phyloP scores from a whole-genome alignment of 371 early-diverging fungal genomes.

The Mucor plumbeus region DNA sequence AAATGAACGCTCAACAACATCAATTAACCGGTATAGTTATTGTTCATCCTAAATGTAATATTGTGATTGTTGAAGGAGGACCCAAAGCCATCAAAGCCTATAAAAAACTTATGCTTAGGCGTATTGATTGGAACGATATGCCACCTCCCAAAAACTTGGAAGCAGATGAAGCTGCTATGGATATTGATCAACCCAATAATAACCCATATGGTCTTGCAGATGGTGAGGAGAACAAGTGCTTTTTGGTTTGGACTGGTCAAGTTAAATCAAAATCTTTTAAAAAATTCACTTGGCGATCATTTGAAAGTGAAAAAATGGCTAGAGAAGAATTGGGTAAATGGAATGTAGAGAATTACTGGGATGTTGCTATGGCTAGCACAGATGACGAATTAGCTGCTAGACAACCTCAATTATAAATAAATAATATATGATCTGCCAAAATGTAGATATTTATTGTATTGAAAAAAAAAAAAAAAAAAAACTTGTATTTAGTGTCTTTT shows the following conservation, averaged over 20 bases:
- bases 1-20: slow-evolving; percentile 85
- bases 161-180: slow-evolving; percentile 44
- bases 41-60: slow-evolving; percentile 69
- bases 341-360: slow-evolving; percentile 85
- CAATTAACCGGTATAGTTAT: slow-evolving; percentile 85
- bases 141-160: slow-evolving; percentile 51
- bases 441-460: neutral
- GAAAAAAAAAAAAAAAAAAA: too few relatives aligned
- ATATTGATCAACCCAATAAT: slow-evolving; percentile 26
- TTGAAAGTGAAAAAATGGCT: slow-evolving; percentile 78
- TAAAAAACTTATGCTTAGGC: slow-evolving; percentile 94
- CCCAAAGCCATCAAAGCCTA: slow-evolving; percentile 88
- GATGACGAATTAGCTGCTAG: slow-evolving; percentile 50
- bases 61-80: slow-evolving; percentile 95
- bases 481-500: neutral
- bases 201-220: slow-evolving; percentile 22
- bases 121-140: slow-evolving; percentile 90
- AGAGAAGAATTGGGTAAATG: slow-evolving; percentile 72
- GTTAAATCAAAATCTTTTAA: slow-evolving; percentile 77
- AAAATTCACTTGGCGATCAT: slow-evolving; percentile 74
- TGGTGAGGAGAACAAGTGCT: slow-evolving; percentile 77
- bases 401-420: slow-evolving; percentile 38
- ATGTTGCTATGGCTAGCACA: slow-evolving; percentile 59
- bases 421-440: too few relatives aligned
- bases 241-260: slow-evolving; percentile 93